Evolutionary conservation across 345 rosid genomes (phyloP).

Genomic region (Populus tremula): DNA sequence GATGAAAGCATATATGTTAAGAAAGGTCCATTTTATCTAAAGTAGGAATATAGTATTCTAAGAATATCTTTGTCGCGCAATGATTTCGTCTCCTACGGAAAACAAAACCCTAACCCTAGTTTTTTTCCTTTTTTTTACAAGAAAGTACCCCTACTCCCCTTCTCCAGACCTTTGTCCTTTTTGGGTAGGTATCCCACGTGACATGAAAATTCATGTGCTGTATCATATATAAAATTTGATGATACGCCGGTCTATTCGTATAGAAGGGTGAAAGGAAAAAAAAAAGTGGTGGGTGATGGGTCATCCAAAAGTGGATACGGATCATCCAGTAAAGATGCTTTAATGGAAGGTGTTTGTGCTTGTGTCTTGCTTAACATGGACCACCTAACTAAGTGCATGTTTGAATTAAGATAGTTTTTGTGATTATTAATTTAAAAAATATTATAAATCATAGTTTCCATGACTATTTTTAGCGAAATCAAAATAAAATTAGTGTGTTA

Average conservation of each 20-base stretch:
- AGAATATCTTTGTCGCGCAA: slow-evolving; percentile 47
- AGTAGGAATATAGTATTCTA: slow-evolving; percentile 15
- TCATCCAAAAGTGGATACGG: slow-evolving; percentile 41
- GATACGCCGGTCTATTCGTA: neutral
- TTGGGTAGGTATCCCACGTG: slow-evolving; percentile 32
- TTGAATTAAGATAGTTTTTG: no score
- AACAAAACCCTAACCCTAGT: slow-evolving; percentile 33
- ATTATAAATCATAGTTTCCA: no score
- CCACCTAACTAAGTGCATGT: neutral
- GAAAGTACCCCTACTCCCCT: neutral
- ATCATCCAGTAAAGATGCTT: slow-evolving; percentile 44
- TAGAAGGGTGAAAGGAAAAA: neutral
- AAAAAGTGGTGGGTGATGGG: slow-evolving; percentile 9
- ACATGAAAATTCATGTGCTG: slow-evolving; percentile 36
- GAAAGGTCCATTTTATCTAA: slow-evolving; percentile 17
- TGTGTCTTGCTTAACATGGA: slow-evolving; percentile 23
- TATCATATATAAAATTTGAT: neutral
- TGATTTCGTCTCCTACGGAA: slow-evolving; percentile 27
- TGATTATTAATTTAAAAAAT: no score
- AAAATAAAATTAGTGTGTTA: no score
- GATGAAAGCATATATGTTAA: slow-evolving; percentile 23
- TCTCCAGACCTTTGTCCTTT: slow-evolving; percentile 21
- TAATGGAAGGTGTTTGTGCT: slow-evolving; percentile 8
- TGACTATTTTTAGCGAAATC: no score
- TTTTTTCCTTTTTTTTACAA: slow-evolving; percentile 6